Evolutionary conservation across 208 protist genomes (phyloP), one percentile per base, ranked within the genome.

Genomic region (Trypanosoma caninum): DNA sequence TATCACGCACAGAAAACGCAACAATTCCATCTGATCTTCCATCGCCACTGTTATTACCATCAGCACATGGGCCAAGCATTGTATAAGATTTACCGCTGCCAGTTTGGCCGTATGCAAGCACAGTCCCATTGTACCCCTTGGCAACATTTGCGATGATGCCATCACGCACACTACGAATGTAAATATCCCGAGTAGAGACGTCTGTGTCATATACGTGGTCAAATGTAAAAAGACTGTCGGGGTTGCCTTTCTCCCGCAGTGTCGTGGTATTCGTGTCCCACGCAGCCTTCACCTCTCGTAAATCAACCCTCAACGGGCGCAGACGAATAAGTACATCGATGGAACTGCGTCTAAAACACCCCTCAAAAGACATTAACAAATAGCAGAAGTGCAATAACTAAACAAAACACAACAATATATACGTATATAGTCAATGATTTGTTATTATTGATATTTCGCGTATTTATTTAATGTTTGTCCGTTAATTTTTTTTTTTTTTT

Each of bases 91-190:
- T 96, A 4, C 89, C 89, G 62, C 80, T 89, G 28, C 85, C 87
- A 25, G 87, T 94, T 57, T 96, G 89, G 9, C 89, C 89, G 60
- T 94, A 96, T 13, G 81, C 89, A 38, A 92, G 82, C 9, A 94
- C 74, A 11, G 83, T 93, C 31, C 84, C 87, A 46, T 96, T 96
- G 57, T 93, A 91, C 14, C 90, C 90, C 46, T 86, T 70, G n/a
- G 72, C 76, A 16, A 90, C 83, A 27, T 74, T 71, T 14, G 60
- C 35, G 11, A 89, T 72, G 22, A 93, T 87, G 41, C 47, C 48
- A 10, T 65, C 42, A 4, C 69, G 67, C 37, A 93, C 74, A 52
- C 73, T 68, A 25, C 47, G 42, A 16, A 78, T 63, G 69, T 93
- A 93, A 14, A 93, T 28, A 35, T 76, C 71, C 5, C 42, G 41